phyloP scores from a whole-genome alignment of 192 early-diverging fungal species.

The Coemansia sp. region DNA sequence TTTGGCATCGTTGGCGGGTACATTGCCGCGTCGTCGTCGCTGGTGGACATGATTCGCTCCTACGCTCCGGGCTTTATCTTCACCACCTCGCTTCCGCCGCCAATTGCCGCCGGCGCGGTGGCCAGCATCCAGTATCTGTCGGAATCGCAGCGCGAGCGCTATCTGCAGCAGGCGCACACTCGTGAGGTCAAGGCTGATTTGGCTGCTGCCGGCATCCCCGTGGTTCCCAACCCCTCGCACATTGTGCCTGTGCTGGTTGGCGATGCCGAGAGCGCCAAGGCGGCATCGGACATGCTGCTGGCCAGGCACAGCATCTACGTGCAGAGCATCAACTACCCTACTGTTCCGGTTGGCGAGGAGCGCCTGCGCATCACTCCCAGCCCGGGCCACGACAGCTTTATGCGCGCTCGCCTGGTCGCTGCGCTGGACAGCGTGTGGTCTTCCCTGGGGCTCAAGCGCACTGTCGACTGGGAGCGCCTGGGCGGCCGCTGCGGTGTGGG shows the following conservation, averaged over 20 bases:
- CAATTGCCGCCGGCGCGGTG: slow-evolving; percentile 84
- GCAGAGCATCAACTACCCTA: slow-evolving; percentile 98
- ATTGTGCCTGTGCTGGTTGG: slow-evolving; percentile 98
- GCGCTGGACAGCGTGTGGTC: slow-evolving; percentile 86
- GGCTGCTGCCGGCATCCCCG: slow-evolving; percentile 83
- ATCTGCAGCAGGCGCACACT: slow-evolving; percentile 90
- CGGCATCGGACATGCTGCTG: slow-evolving; percentile 89
- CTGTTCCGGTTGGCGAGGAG: slow-evolving; percentile 91
- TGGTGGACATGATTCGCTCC: slow-evolving; percentile 93
- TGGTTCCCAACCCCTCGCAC: slow-evolving; percentile 97
- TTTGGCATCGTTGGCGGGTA: slow-evolving; percentile 97
- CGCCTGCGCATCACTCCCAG: slow-evolving; percentile 97
- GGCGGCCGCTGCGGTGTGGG: slow-evolving; percentile 92
- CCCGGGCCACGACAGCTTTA: slow-evolving; percentile 81
- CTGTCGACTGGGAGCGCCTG: slow-evolving; percentile 76
- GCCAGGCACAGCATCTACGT: slow-evolving; percentile 92
- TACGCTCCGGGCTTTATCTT: slow-evolving; percentile 99
- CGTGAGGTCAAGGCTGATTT: slow-evolving; percentile 82
- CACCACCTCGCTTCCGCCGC: slow-evolving; percentile 96
- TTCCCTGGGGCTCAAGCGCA: slow-evolving; percentile 79
- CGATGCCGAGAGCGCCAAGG: slow-evolving; percentile 91
- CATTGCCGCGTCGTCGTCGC: slow-evolving; percentile 82
- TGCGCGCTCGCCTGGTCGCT: slow-evolving; percentile 80
- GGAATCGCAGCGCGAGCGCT: slow-evolving; percentile 79
- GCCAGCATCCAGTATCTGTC: slow-evolving; percentile 93